Conservation (phyloP, 352 stramenopile genomes). For the Globisporangium solare region DNA sequence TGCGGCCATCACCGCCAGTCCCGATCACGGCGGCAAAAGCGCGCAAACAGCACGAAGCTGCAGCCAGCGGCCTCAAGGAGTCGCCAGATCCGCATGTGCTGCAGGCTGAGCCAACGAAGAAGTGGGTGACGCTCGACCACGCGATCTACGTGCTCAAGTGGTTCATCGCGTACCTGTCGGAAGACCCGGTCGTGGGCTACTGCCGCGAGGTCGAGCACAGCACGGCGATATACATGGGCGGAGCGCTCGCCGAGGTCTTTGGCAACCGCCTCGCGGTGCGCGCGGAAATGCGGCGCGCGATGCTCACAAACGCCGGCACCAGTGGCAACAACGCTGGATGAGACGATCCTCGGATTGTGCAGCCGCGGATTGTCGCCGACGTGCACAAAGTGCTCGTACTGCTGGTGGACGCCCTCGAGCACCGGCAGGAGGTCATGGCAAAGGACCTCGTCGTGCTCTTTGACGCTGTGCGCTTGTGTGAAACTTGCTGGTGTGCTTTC, state of each 20-base stretch:
- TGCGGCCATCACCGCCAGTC: constrained; percentile 22
- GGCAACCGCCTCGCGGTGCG: constrained; percentile 66
- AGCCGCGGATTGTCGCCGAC: constrained; percentile 47
- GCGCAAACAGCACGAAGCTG: too few relatives aligned
- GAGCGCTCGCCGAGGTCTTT: constrained; percentile 39
- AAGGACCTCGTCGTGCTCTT: constrained; percentile 49
- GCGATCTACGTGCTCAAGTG: constrained; percentile 51
- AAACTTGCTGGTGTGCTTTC: background rate
- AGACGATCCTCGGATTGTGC: constrained; percentile 12
- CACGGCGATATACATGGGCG: constrained; percentile 54
- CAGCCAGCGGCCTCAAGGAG: background rate
- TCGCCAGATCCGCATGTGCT: constrained; percentile 28
- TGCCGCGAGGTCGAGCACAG: constrained; percentile 73
- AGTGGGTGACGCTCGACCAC: constrained; percentile 66
- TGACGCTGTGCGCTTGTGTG: constrained; percentile 24
- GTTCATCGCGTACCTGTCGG: constrained; percentile 55
- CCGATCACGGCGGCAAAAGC: constrained; percentile 2
- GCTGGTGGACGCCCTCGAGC: constrained; percentile 52
- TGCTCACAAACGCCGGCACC: constrained; percentile 26
- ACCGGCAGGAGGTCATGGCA: constrained; percentile 49
- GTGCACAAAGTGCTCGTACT: constrained; percentile 55
- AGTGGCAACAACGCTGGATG: background rate
- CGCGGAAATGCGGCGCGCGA: constrained; percentile 64
- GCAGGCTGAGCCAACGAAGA: constrained; percentile 40
- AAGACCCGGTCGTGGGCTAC: constrained; percentile 48